Conservation (phyloP, 371 early-diverging fungal species). For the Mortierella sp. region DNA sequence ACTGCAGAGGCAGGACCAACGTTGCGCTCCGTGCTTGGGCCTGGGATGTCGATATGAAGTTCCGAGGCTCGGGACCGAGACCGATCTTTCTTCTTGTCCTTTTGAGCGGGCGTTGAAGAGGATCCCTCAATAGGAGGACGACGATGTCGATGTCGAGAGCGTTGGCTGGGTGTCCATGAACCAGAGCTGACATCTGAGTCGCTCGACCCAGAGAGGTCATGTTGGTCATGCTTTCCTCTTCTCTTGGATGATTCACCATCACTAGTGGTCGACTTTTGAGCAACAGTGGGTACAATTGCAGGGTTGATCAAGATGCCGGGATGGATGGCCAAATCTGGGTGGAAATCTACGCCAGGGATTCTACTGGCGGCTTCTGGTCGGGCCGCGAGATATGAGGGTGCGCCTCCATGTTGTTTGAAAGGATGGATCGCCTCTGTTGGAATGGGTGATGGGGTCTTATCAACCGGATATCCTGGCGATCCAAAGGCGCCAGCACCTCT, state of each 20-base stretch:
- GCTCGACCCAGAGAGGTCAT: neutral
- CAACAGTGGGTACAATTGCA: slow-evolving; percentile 3
- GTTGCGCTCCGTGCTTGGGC: no score
- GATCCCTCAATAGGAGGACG: neutral
- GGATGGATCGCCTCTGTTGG: no score
- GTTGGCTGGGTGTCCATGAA: neutral
- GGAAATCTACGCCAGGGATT: neutral
- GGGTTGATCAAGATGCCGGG: slow-evolving; percentile 22
- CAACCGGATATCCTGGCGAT: no score
- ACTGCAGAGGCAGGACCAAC: neutral
- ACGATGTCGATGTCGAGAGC: neutral
- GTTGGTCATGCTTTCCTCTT: neutral
- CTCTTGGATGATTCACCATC: no score
- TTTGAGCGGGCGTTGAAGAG: neutral
- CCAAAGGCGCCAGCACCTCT: no score
- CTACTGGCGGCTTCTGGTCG: no score
- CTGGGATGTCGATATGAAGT: slow-evolving; percentile 12
- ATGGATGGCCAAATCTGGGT: slow-evolving; percentile 17
- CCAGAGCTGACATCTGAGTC: neutral
- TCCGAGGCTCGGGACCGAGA: neutral
- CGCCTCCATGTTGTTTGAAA: no score
- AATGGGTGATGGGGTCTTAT: no score
- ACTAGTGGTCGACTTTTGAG: no score
- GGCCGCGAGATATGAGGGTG: no score
- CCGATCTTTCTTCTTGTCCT: neutral